Conservation (phyloP, 139 green algal genomes). For the Astrephomene gubernaculifera region DNA sequence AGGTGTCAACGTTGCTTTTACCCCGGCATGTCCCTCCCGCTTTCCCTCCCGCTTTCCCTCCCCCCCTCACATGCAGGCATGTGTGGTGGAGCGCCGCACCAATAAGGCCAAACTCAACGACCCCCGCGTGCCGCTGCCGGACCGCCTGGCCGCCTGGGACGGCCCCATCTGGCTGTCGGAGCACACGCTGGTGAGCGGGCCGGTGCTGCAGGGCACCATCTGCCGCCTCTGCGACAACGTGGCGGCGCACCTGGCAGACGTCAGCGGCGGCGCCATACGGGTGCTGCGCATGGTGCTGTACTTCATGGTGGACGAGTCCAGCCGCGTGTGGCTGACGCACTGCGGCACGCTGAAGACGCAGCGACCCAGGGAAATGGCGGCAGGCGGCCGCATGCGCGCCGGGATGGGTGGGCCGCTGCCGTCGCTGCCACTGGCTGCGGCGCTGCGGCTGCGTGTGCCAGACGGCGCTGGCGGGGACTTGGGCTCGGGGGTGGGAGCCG, state of each 20-base stretch:
- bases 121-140: slow-evolving; percentile 15
- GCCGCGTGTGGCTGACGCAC: slow-evolving; percentile 56
- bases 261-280: slow-evolving; percentile 10
- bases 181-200: slow-evolving; percentile 30
- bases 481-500: neutral
- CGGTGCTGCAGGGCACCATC: slow-evolving; percentile 34
- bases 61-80: neutral
- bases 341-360: slow-evolving; percentile 46
- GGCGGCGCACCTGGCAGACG: slow-evolving; percentile 49
- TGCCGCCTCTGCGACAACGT: slow-evolving; percentile 43
- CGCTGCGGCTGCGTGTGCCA: neutral
- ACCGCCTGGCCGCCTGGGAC: slow-evolving; percentile 46
- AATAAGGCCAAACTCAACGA: slow-evolving; percentile 32
- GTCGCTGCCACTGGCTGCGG: neutral
- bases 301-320: slow-evolving; percentile 54
- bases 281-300: slow-evolving; percentile 58
- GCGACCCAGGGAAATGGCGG: neutral
- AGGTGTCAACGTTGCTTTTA: too few relatives aligned
- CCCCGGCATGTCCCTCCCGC: neutral
- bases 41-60: neutral
- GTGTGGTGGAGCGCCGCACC: slow-evolving; percentile 45
- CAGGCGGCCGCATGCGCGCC: neutral
- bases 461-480: neutral
- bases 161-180: slow-evolving; percentile 24
- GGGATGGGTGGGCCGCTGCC: neutral